These are phyloP conservation scores for Paraphaeosphaeria minitans DNA, from an alignment of 2,329 filamentous ascomycete species.

Conservation along the genomic window DNA sequence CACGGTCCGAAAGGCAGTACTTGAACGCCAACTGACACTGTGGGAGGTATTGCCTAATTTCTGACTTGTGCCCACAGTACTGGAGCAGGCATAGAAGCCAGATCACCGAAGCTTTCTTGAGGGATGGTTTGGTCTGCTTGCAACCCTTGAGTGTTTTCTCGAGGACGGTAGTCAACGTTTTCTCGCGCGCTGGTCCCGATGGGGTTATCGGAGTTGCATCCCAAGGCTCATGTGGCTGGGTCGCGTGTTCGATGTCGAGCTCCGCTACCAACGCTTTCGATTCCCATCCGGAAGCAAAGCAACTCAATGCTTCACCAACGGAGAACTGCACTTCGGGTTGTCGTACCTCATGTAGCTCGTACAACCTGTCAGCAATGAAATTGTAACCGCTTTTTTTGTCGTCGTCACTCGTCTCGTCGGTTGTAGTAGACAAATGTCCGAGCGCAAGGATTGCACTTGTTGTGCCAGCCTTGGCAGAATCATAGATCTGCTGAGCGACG, in stretches of 20 bases:
- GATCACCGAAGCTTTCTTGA: slow-evolving; percentile 90
- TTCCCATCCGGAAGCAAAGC: slow-evolving; percentile 78
- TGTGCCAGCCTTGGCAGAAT: slow-evolving; percentile 76
- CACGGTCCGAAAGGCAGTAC: slow-evolving; percentile 81
- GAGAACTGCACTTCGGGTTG: slow-evolving; percentile 89
- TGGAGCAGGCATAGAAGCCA: slow-evolving; percentile 93
- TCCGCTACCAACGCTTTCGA: slow-evolving; percentile 77
- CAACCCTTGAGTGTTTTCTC: slow-evolving; percentile 78
- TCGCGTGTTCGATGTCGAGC: slow-evolving; percentile 71
- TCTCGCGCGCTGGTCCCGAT: slow-evolving; percentile 36
- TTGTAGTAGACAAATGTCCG: slow-evolving; percentile 73
- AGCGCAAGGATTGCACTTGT: slow-evolving; percentile 82
- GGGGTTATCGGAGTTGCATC: slow-evolving; percentile 37
- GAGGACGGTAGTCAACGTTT: slow-evolving; percentile 62
- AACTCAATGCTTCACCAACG: slow-evolving; percentile 84
- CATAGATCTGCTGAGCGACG: slow-evolving; percentile 67
- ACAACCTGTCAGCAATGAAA: slow-evolving; percentile 69
- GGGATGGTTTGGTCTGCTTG: slow-evolving; percentile 82
- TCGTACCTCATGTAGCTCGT: slow-evolving; percentile 80
- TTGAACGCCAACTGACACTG: slow-evolving; percentile 88
- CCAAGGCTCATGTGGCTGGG: slow-evolving; percentile 42
- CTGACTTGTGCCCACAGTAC: slow-evolving; percentile 78
- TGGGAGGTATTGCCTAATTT: slow-evolving; percentile 75
- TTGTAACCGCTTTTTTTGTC: slow-evolving; percentile 49
- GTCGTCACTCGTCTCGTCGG: slow-evolving; percentile 48